These are phyloP conservation scores for Chaetoscypha palmicola DNA, from an alignment of 2,329 filamentous ascomycete species.

Conservation along the genomic window DNA sequence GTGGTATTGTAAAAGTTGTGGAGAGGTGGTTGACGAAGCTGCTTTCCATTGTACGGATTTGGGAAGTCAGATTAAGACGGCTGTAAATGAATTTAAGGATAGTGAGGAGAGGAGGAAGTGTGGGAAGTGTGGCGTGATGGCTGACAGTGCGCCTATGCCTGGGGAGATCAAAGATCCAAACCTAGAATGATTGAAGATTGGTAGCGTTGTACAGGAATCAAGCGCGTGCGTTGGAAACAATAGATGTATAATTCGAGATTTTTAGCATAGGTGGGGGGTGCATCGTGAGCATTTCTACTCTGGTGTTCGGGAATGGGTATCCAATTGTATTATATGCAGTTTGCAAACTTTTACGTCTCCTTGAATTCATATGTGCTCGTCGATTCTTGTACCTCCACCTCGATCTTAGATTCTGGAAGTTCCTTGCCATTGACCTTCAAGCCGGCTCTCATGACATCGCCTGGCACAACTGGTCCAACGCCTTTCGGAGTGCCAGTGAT, in stretches of 20 bases:
- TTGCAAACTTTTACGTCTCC: constrained; percentile 50
- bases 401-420: constrained; percentile 75
- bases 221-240: not conserved
- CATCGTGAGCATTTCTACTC: too few species aligned
- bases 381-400: constrained; percentile 76
- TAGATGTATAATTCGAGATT: not conserved
- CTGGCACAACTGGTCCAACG: constrained; percentile 76
- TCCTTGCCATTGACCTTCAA: constrained; percentile 74
- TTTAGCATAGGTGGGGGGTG: not conserved
- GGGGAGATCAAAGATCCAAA: constrained; percentile 56
- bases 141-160: constrained; percentile 59
- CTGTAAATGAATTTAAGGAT: constrained; percentile 72
- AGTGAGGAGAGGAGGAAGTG: constrained; percentile 68
- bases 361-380: constrained; percentile 69
- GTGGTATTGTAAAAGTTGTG: constrained; percentile 79
- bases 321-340: constrained; percentile 4
- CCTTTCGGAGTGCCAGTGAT: constrained; percentile 97
- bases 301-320: too few species aligned
- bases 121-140: constrained; percentile 66
- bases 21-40: constrained; percentile 72
- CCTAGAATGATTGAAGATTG: constrained; percentile 26
- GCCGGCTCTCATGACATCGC: constrained; percentile 81
- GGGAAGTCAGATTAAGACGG: constrained; percentile 89
- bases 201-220: not conserved
- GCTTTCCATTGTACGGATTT: constrained; percentile 84